Evolutionary conservation across 441 rosid species (phyloP).

Genomic region (Euphorbia schlechtendalii): DNA sequence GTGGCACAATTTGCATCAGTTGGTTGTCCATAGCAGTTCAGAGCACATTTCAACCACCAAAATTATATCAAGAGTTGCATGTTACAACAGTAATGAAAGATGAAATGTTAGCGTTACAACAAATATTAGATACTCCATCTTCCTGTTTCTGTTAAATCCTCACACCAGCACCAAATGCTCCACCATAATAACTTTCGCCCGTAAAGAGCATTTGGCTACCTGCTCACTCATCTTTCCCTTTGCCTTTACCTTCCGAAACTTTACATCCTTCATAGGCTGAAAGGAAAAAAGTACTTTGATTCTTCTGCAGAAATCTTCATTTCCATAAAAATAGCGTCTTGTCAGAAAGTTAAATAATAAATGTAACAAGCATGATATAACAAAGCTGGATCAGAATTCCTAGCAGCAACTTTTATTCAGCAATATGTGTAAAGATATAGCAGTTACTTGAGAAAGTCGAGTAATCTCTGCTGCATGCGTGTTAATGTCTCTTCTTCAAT

Average conservation of each 20-base stretch:
- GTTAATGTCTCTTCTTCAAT: conserved; percentile 88
- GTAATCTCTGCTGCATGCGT: conserved; percentile 74
- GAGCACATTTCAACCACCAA: conserved; percentile 5
- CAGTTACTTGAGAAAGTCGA: conserved; percentile 80
- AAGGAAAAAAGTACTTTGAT: conserved; percentile 67
- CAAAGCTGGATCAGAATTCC: background rate
- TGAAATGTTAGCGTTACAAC: conserved; percentile 35
- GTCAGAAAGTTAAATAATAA: background rate
- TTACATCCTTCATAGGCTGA: conserved; percentile 57
- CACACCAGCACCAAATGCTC: conserved; percentile 6
- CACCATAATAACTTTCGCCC: too few relatives aligned
- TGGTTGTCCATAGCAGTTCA: background rate
- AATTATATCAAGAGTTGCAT: background rate
- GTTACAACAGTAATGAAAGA: conserved; percentile 11
- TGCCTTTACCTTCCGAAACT: conserved; percentile 57
- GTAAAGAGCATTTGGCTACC: conserved; percentile 11
- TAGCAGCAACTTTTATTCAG: background rate
- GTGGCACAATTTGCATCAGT: conserved; percentile 1
- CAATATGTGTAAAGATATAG: conserved; percentile 11
- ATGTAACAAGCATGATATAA: background rate
- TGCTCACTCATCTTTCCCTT: conserved; percentile 62
- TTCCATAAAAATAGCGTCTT: background rate
- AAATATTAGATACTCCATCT: conserved; percentile 22
- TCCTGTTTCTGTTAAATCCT: conserved; percentile 6
- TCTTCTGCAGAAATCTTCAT: conserved; percentile 81